phyloP scores from a whole-genome alignment of 331 rosid genomes.

The Acacia pycnantha region DNA sequence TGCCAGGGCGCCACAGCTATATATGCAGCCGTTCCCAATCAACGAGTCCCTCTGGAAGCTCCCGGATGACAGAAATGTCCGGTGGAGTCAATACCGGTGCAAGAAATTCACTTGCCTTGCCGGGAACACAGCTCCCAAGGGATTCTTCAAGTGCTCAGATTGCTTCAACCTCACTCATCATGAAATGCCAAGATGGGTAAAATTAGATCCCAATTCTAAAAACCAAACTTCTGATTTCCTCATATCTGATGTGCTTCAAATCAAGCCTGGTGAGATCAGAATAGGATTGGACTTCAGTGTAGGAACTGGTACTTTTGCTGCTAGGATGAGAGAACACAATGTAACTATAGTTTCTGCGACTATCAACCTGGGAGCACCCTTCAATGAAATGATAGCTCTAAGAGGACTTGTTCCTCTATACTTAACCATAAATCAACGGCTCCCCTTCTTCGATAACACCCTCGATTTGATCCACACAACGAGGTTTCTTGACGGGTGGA shows the following conservation, averaged over 20 bases:
- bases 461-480: slow-evolving; percentile 79
- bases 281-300: slow-evolving; percentile 73
- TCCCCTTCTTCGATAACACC: slow-evolving; percentile 72
- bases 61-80: slow-evolving; percentile 66
- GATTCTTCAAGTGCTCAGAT: slow-evolving; percentile 73
- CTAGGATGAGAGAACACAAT: slow-evolving; percentile 68
- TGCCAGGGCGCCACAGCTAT: slow-evolving; percentile 56
- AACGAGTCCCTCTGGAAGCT: slow-evolving; percentile 61
- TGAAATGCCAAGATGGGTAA: slow-evolving; percentile 69
- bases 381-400: slow-evolving; percentile 74
- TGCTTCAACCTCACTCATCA: slow-evolving; percentile 70
- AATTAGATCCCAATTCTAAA: slow-evolving; percentile 17
- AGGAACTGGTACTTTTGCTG: slow-evolving; percentile 81
- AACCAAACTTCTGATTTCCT: slow-evolving; percentile 48
- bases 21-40: slow-evolving; percentile 47
- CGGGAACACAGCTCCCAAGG: slow-evolving; percentile 36
- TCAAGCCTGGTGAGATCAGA: slow-evolving; percentile 63
- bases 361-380: slow-evolving; percentile 75
- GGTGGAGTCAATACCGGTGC: slow-evolving; percentile 74
- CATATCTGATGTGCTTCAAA: slow-evolving; percentile 50
- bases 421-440: slow-evolving; percentile 65
- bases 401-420: slow-evolving; percentile 75
- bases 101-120: slow-evolving; percentile 71
- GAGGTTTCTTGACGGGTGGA: slow-evolving; percentile 82
- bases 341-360: slow-evolving; percentile 69